These are phyloP conservation scores for Yamadazyma blattariae DNA, from an alignment of 1,139 yeast species.

Conservation along the genomic window DNA sequence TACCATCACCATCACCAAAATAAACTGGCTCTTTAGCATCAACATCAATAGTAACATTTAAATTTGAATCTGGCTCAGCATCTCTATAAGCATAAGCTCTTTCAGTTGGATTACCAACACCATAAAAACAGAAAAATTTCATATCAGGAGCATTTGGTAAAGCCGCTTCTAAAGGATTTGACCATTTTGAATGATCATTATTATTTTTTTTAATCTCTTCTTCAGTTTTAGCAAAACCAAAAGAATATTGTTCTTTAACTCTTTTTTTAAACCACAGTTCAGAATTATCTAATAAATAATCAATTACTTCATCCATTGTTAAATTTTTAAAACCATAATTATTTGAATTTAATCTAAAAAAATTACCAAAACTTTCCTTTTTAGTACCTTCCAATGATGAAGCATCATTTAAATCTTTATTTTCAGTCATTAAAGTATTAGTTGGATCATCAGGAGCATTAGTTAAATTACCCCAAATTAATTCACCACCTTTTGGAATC, in stretches of 20 bases:
- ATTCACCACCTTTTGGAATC: conserved; percentile 93
- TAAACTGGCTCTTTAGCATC: conserved; percentile 60
- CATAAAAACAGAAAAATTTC: conserved; percentile 87
- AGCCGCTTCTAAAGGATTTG: conserved; percentile 87
- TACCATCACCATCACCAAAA: conserved; percentile 94
- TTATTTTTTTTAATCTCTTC: conserved; percentile 63
- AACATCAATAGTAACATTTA: conserved; percentile 68
- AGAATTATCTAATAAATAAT: conserved; percentile 58
- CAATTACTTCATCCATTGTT: conserved; percentile 66
- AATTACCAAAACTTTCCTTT: conserved; percentile 64
- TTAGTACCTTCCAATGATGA: conserved; percentile 20
- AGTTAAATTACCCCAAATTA: conserved; percentile 76
- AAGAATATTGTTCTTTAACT: conserved; percentile 69
- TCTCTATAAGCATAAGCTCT: conserved; percentile 78
- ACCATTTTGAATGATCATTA: conserved; percentile 75
- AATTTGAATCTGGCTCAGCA: conserved; percentile 53
- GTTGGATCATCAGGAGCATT: conserved; percentile 62
- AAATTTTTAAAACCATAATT: conserved; percentile 36
- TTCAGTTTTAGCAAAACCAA: conserved; percentile 63
- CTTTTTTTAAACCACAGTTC: conserved; percentile 76
- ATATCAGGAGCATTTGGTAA: conserved; percentile 92
- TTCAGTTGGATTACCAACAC: conserved; percentile 94
- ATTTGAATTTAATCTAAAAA: conserved; percentile 58
- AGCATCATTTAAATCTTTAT: conserved; percentile 18
- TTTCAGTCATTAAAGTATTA: conserved; percentile 25